These are phyloP conservation scores for Cerioporus squamosus DNA, from an alignment of 1,284 basidiomycete genomes.

Conservation along the genomic window DNA sequence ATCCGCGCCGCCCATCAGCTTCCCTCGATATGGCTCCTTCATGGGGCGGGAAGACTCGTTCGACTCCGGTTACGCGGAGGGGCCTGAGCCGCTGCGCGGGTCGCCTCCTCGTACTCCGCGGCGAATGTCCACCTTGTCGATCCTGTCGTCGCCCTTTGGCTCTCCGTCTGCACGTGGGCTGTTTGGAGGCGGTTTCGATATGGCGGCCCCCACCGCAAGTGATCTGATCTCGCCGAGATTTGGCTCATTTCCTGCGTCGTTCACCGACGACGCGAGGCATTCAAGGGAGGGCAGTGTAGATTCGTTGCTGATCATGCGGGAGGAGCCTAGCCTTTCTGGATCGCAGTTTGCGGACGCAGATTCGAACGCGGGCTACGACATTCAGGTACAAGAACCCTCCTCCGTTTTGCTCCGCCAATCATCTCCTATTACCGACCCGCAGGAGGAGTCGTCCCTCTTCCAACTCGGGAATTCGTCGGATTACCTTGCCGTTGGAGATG, in stretches of 20 bases:
- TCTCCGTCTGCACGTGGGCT: slow-evolving; percentile 50
- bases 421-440: background rate
- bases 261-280: slow-evolving; percentile 8
- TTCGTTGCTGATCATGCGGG: slow-evolving; percentile 6
- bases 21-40: slow-evolving; percentile 32
- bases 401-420: background rate
- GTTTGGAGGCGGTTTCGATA: slow-evolving; percentile 24
- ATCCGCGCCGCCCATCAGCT: slow-evolving; percentile 46
- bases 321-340: background rate
- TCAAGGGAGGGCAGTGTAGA: slow-evolving; percentile 14
- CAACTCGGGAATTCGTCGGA: slow-evolving; percentile 6
- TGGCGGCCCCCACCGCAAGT: slow-evolving; percentile 25
- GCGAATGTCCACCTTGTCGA: slow-evolving; percentile 52
- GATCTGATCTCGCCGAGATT: slow-evolving; percentile 30
- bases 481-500: slow-evolving; percentile 7
- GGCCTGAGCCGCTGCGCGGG: slow-evolving; percentile 46
- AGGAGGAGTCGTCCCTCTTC: slow-evolving; percentile 16
- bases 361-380: background rate
- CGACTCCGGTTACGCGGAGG: slow-evolving; percentile 62
- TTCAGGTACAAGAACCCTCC: slow-evolving; percentile 2
- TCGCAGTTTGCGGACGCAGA: background rate
- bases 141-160: slow-evolving; percentile 63
- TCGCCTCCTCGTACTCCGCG: slow-evolving; percentile 58
- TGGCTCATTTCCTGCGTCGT: slow-evolving; percentile 10
- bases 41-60: slow-evolving; percentile 46